A percentile compares a stretch with the other conserved stretches of the same genome.
Evolutionary conservation across 2,329 filamentous ascomycete genomes (phyloP).

Genomic region (Trichoderma sp.): DNA sequence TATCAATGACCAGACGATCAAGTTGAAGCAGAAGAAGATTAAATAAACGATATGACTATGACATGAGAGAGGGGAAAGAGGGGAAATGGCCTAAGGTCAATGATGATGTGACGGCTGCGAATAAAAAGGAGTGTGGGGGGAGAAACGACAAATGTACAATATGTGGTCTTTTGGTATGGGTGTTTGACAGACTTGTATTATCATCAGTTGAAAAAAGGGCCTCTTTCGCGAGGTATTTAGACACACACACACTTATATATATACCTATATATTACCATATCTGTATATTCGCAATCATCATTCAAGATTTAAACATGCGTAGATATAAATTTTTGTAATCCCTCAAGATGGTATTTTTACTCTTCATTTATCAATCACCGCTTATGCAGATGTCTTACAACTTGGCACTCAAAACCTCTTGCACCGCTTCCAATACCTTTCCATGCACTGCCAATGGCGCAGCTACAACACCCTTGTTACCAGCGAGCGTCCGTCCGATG

Average conservation of each 20-base stretch:
- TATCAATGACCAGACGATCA: constrained; percentile 96
- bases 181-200: constrained; percentile 33
- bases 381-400: constrained; percentile 22
- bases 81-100: not conserved
- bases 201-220: constrained; percentile 19
- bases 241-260: constrained; percentile 27
- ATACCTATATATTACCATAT: not conserved
- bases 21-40: constrained; percentile 96
- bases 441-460: constrained; percentile 74
- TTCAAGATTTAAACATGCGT: not conserved
- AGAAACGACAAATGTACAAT: constrained; percentile 6
- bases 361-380: not conserved
- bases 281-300: not conserved
- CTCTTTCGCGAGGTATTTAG: constrained; percentile 23
- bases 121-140: not conserved
- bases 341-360: not conserved
- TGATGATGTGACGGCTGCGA: not conserved
- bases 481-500: constrained; percentile 77
- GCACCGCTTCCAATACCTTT: constrained; percentile 76
- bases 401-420: constrained; percentile 63
- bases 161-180: constrained; percentile 20
- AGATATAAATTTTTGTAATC: not conserved
- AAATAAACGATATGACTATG: constrained; percentile 56
- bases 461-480: constrained; percentile 93
- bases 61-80: not conserved